Conservation (phyloP, 345 rosid genomes). For the Gynandropsis gynandra region DNA sequence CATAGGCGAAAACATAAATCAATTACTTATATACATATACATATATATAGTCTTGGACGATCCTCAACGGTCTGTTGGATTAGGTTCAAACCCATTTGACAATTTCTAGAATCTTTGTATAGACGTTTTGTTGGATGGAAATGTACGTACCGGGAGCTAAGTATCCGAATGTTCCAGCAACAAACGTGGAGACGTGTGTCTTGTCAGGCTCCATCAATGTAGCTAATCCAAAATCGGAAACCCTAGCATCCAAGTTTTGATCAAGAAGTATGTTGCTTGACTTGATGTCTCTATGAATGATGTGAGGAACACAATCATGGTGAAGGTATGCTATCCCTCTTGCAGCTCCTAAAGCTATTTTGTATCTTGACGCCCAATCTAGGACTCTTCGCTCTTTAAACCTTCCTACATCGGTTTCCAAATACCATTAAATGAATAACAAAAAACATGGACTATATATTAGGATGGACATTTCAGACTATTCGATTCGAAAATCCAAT, state of each 20-base stretch:
- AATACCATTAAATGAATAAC: too few species aligned
- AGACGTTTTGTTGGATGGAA: not conserved
- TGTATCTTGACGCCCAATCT: slow-evolving; percentile 59
- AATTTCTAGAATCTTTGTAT: too few species aligned
- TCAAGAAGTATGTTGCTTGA: slow-evolving; percentile 78
- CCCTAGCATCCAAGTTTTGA: slow-evolving; percentile 72
- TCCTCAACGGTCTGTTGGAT: too few species aligned
- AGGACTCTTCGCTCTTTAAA: slow-evolving; percentile 31
- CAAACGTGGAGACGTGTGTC: slow-evolving; percentile 76
- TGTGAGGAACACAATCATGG: slow-evolving; percentile 83
- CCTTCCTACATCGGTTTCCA: slow-evolving; percentile 40
- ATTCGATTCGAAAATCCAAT: too few species aligned
- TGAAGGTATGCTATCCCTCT: slow-evolving; percentile 88
- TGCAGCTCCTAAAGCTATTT: slow-evolving; percentile 72
- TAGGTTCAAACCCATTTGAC: too few species aligned
- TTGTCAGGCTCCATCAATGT: slow-evolving; percentile 73
- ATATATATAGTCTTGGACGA: too few species aligned
- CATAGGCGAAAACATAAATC: too few species aligned
- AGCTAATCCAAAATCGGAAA: slow-evolving; percentile 82
- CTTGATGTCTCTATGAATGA: slow-evolving; percentile 84
- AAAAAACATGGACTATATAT: too few species aligned
- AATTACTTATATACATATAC: too few species aligned
- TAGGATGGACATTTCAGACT: too few species aligned
- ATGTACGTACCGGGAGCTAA: slow-evolving; percentile 59
- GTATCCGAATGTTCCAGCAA: slow-evolving; percentile 87